Base-by-base conservation (phyloP, 2,329 filamentous ascomycete genomes). In the Phialophora chinensis region DNA sequence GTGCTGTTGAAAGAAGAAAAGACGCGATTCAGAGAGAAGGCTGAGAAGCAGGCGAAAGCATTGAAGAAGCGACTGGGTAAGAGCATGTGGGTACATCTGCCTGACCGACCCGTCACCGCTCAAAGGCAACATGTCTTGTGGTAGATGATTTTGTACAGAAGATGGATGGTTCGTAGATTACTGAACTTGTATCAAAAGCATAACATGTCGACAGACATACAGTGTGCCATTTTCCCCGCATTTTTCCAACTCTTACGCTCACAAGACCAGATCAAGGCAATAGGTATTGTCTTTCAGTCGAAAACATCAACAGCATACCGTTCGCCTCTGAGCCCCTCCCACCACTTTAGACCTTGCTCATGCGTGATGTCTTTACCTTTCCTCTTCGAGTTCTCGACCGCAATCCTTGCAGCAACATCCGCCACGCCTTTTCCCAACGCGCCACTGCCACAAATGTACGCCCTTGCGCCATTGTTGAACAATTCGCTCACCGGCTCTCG, bases 101-200 rank as follows among this genome's bases (percentile, higher is more conserved):
- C 94, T 7, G 92, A 97, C 78, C 88, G 93, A 68, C 91, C 90
- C 6, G 85, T 99, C 63, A 89, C 90, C 68, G 89, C 89, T 42
- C 93, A 97, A 82, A 87, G 91, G 73, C 94, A 92, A 76, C 96
- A 95, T 78, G 96, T 96, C 79, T 88, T 91, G 68, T 99, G 94
- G 94, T 98, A 89, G 62, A 65, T n/a, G 6, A n/a, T 42, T 14
- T 53, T 61, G 49, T 53, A 60, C 47, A 52, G 27, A 20, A 53
- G 23, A 53, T 25, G 20, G 25, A 42, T 17, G 14, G 38, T 7
- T 42, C 38, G 4, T 42, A 17, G 38, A 42, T 42, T 17, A 55
- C 10, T 33, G 4, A 33, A 33, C 25, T 31, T 55, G 17, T 55
- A 55, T 35, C 29, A 33, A 33, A 55, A 55, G 53, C 25, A n/a